These are phyloP conservation scores for Sclerotiophoma versabilis DNA, from an alignment of 2,329 filamentous ascomycete species.

Conservation along the genomic window DNA sequence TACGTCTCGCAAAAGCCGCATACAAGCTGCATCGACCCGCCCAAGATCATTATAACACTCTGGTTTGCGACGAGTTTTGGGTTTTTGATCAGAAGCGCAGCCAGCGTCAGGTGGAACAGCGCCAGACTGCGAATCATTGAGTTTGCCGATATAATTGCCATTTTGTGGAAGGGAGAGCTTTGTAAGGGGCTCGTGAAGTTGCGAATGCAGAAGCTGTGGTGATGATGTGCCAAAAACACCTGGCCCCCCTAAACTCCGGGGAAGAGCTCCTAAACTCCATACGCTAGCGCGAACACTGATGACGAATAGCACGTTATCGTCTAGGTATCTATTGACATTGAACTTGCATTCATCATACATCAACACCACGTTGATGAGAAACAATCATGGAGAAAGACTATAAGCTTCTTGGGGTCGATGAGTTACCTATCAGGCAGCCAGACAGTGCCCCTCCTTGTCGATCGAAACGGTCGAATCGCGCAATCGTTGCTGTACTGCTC, in stretches of 20 bases:
- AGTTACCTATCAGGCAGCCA: not conserved
- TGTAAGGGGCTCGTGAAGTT: not conserved
- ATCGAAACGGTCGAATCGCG: conserved; percentile 5
- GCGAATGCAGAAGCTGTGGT: conserved; percentile 1
- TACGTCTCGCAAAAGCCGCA: conserved; percentile 21
- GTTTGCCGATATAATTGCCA: conserved; percentile 82
- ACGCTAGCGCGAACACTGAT: conserved; percentile 19
- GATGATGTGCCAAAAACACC: conserved; percentile 6
- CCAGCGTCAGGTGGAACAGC: conserved; percentile 83
- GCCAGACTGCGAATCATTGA: conserved; percentile 83
- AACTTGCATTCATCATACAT: not conserved
- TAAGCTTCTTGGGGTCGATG: not conserved
- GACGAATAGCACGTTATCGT: conserved; percentile 13
- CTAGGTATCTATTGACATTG: not conserved
- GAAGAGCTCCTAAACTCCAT: conserved; percentile 4
- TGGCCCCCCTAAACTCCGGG: conserved; percentile 24
- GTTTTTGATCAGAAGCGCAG: conserved; percentile 80
- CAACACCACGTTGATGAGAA: not conserved
- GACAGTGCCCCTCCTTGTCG: not conserved
- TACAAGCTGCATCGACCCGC: conserved; percentile 84
- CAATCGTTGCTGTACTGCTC: conserved; percentile 18
- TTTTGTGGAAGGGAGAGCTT: conserved; percentile 50
- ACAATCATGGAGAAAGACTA: conserved; percentile 18
- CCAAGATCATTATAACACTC: conserved; percentile 79
- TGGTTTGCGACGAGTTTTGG: conserved; percentile 79